phyloP scores from a whole-genome alignment of 202 grass and related monocot genomes.

The Eragrostis tef region DNA sequence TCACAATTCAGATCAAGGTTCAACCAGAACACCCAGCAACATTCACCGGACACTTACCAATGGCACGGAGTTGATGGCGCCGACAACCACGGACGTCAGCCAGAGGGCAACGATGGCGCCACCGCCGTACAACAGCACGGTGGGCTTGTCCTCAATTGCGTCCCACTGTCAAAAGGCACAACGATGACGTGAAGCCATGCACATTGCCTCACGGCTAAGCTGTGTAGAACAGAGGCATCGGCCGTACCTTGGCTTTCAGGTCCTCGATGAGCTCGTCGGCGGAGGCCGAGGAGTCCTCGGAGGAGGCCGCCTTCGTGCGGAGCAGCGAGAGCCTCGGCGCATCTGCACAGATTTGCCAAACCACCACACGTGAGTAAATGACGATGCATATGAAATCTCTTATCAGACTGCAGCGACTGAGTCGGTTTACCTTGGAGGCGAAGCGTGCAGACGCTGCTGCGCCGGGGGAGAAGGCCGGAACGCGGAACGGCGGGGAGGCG shows the following conservation, averaged over 20 bases:
- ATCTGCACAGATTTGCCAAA: slow-evolving; percentile 39
- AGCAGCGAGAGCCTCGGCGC: slow-evolving; percentile 66
- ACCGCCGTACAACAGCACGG: slow-evolving; percentile 82
- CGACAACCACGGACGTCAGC: slow-evolving; percentile 83
- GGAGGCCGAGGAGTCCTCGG: slow-evolving; percentile 74
- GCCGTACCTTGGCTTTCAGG: slow-evolving; percentile 77
- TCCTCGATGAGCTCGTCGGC: slow-evolving; percentile 75
- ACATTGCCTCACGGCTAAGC: not conserved
- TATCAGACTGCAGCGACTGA: not conserved
- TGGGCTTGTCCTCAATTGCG: slow-evolving; percentile 88
- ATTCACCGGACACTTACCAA: slow-evolving; percentile 57
- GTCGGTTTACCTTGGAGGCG: slow-evolving; percentile 50
- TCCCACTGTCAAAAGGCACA: slow-evolving; percentile 62
- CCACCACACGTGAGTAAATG: not conserved
- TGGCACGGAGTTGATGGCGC: slow-evolving; percentile 85
- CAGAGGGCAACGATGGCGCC: slow-evolving; percentile 81
- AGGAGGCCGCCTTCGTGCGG: slow-evolving; percentile 67
- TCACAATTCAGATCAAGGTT: not conserved
- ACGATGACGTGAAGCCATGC: not conserved
- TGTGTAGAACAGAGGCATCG: no score
- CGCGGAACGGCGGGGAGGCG: slow-evolving; percentile 56
- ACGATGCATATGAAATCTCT: not conserved
- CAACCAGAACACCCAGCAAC: no score
- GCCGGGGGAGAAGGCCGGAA: slow-evolving; percentile 36
- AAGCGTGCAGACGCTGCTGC: slow-evolving; percentile 41